A percentile compares a stretch with the other conserved stretches of the same genome.
Evolutionary conservation across 768 basidiomycete species (phyloP).

Genomic region (Kondoa subrosea): DNA sequence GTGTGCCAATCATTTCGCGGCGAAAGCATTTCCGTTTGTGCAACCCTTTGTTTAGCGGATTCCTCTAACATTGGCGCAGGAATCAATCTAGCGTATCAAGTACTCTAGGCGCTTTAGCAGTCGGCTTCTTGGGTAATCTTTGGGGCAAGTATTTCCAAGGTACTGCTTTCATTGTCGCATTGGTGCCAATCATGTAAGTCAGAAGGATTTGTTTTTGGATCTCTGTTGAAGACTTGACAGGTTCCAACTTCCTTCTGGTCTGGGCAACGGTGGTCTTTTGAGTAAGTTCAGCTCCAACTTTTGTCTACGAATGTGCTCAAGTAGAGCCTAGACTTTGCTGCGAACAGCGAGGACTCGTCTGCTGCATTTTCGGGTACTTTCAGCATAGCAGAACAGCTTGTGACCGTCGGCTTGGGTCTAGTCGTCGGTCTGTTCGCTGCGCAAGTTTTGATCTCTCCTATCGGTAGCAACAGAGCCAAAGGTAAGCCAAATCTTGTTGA

Average conservation of each 20-base stretch:
- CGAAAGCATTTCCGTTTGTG: slow-evolving; percentile 33
- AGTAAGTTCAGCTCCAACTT: background rate
- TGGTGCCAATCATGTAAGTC: slow-evolving; percentile 15
- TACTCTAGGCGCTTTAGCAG: slow-evolving; percentile 63
- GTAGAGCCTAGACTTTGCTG: slow-evolving; percentile 15
- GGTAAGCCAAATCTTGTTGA: background rate
- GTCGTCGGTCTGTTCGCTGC: slow-evolving; percentile 14
- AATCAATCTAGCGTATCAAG: slow-evolving; percentile 48
- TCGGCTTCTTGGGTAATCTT: slow-evolving; percentile 55
- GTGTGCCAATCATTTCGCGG: slow-evolving; percentile 56
- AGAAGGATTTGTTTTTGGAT: background rate
- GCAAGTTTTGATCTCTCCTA: slow-evolving; percentile 10
- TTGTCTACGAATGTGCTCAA: background rate
- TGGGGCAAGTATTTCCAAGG: slow-evolving; percentile 30
- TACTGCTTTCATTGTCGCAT: slow-evolving; percentile 20
- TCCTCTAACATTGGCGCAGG: no score
- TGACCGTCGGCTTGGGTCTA: slow-evolving; percentile 14
- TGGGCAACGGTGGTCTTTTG: slow-evolving; percentile 8
- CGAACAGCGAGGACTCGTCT: slow-evolving; percentile 6
- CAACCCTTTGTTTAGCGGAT: no score
- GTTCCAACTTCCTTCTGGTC: slow-evolving; percentile 18
- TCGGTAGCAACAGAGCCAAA: slow-evolving; percentile 1
- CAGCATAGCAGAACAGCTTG: slow-evolving; percentile 15
- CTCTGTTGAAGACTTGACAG: background rate
- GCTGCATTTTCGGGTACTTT: slow-evolving; percentile 13